Base-by-base conservation (phyloP, 352 stramenopile genomes). In the Globisporangium paddicum region DNA sequence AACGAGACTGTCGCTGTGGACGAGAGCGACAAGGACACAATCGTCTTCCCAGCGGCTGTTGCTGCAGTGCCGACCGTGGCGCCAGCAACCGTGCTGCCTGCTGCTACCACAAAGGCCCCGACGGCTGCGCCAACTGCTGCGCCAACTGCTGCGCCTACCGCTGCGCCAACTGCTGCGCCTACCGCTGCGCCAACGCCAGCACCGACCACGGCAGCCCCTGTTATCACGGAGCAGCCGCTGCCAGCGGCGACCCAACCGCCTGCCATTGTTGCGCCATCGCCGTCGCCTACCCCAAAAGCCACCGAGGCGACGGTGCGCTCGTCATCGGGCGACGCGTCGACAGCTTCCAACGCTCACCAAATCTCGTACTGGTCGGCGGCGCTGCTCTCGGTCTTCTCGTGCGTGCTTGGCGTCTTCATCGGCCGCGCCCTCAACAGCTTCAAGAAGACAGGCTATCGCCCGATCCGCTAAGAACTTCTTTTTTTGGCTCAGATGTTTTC, bases 341-440 rank as follows among this genome's bases (percentile, higher is more conserved):
- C 66, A 14, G 44, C 66, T 28, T 23, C 48, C 30, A 42, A 54
- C 13, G 63, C 48, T 11, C 28, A 62, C 37, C 60, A 64, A 21
- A 65, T 88, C 13, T 86, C 75, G 53, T 83, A 83, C 68, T 73
- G 72, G 47, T 68, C 68, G 11, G 79, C 78, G 3, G 73, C 62
- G n/a, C 58, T 88, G 13, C 62, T 86, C 8, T 67, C 79, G 48
- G 61, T 84, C 16, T 57, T 86, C 16, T 75, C 78, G 21, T 66
- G 60, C 32, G 69, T 70, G 5, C 61, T 73, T 18, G 78, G 78
- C 23, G 64, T 88, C 34, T 71, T 85, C 55, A 65, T 88, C 41
- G 78, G 78, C 23, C 76, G 75, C 66, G 79, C 75, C 63, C 86
- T 68, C 42, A 72, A 80, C 47, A 71, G 75, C 7, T 64, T 66